phyloP scores from a whole-genome alignment of 148 eudicot species.

The Vaccinium macrocarpon region DNA sequence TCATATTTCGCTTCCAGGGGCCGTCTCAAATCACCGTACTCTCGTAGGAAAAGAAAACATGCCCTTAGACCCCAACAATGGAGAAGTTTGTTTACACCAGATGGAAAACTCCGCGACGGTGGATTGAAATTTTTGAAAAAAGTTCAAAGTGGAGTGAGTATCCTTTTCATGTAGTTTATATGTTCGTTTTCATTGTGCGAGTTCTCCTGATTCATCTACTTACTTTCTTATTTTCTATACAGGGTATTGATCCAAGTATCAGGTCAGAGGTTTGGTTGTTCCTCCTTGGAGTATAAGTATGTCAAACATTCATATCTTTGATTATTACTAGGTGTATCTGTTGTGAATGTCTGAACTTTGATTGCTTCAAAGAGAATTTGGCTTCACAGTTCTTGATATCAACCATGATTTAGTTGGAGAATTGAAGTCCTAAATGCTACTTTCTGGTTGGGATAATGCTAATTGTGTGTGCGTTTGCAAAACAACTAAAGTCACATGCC shows the following conservation, averaged over 20 bases:
- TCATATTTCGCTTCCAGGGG: too few species aligned
- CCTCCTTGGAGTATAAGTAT: slow-evolving; percentile 96
- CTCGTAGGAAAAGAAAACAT: too few species aligned
- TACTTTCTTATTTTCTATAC: slow-evolving; percentile 20
- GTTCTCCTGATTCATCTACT: neutral
- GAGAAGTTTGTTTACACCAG: too few species aligned
- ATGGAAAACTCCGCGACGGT: too few species aligned
- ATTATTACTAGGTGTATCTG: neutral
- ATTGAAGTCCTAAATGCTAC: neutral
- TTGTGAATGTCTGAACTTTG: neutral
- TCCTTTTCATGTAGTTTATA: neutral
- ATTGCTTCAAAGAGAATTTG: neutral
- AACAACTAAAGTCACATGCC: neutral
- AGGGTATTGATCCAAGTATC: slow-evolving; percentile 92
- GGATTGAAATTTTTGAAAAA: too few species aligned
- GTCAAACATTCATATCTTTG: neutral
- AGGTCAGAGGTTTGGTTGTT: slow-evolving; percentile 98
- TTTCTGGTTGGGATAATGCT: neutral
- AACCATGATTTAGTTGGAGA: neutral
- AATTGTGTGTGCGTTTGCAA: neutral
- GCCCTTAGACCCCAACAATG: too few species aligned
- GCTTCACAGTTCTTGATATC: neutral
- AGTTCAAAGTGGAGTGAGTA: too few species aligned
- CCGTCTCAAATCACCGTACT: too few species aligned
- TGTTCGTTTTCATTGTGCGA: neutral